Base-by-base conservation (phyloP, 441 rosid genomes). In the Erysimum cheiri region DNA sequence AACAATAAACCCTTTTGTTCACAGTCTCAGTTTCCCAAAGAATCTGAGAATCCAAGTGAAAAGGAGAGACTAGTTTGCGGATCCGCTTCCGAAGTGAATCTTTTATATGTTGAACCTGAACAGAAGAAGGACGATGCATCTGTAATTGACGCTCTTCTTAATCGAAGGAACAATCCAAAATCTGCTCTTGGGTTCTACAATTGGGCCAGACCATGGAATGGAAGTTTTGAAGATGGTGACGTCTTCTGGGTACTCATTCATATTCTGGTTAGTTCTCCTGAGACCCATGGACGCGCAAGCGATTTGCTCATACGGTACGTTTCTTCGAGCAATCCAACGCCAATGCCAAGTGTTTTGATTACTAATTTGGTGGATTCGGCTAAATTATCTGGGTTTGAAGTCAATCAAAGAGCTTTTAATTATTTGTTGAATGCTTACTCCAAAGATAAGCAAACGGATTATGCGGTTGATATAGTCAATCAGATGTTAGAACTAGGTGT, bases 391-490 rank as follows among this genome's bases (percentile, higher is more conserved):
- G 73, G 71, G 37, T 81, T 86, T 64, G 75, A 77, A 54, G 33
- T 59, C 8, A 76, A 79, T 66, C 63, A 78, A 0, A 58, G 80
- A 77, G 79, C 77, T 73, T 85, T 81, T 32, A 72, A 75, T 74
- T 86, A 80, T 80, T 75, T 89, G 79, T 77, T 92, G 81, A 75
- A 73, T 75, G 83, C 85, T 66, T 77, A 71, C 79, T 28, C 75
- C 29, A 24, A 63, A 60, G 82, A 80, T 17, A 69, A 60, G 3
- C 77, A 74, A 70, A 54, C 77, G 1, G 53, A 81, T 7, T 60
- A 68, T 62, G 92, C 88, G 14, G 22, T 83, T 2, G 85, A 65
- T 40, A 84, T 87, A 35, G 79, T 80, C 52, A 11, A 60, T 60
- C 57, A 70, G 24, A 76, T 89, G 88, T 53, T 86, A 19, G 87